A percentile compares a stretch with the other conserved stretches of the same genome.
phyloP scores from a whole-genome alignment of 2,329 filamentous ascomycete species.

The Fusarium nurragi region DNA sequence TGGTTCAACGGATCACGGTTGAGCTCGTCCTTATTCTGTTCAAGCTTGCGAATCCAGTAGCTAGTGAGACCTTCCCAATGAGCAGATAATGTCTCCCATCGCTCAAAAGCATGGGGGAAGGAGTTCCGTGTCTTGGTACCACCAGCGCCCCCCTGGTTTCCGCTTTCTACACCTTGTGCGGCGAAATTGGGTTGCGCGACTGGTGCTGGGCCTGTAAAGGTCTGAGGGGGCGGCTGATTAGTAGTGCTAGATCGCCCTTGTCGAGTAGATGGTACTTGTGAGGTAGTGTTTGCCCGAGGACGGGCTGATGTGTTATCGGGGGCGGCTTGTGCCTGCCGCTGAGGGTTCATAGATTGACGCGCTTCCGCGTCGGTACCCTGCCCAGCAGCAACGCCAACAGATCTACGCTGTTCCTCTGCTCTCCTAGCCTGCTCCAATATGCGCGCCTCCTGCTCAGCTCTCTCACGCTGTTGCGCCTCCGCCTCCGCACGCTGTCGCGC shows the following conservation, averaged over 20 bases:
- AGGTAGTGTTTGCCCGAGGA: conserved; percentile 42
- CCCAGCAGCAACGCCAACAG: conserved; percentile 59
- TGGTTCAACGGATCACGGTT: conserved; percentile 83
- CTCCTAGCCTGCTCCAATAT: conserved; percentile 65
- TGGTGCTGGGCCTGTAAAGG: conserved; percentile 33
- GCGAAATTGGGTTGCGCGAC: conserved; percentile 29
- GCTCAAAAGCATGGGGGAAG: conserved; percentile 96
- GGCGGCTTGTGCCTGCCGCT: conserved; percentile 43
- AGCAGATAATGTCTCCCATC: conserved; percentile 96
- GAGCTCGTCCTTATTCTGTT: conserved; percentile 89
- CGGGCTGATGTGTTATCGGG: conserved; percentile 42
- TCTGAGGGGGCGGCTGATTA: conserved; percentile 34
- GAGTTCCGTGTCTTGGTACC: conserved; percentile 66
- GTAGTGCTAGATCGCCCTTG: conserved; percentile 29
- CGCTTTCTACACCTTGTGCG: conserved; percentile 30
- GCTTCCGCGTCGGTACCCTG: conserved; percentile 46
- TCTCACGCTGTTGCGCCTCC: conserved; percentile 68
- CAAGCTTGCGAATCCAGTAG: conserved; percentile 94
- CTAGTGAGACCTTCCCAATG: conserved; percentile 98
- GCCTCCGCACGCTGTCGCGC: conserved; percentile 73
- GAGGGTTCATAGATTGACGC: conserved; percentile 49
- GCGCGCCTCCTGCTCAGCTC: conserved; percentile 66
- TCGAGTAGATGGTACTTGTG: conserved; percentile 40
- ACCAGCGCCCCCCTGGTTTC: conserved; percentile 29
- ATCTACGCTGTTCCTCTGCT: conserved; percentile 65